Base-by-base conservation (phyloP, 2,329 filamentous ascomycete genomes). In the Neopestalotiopsis clavispora region DNA sequence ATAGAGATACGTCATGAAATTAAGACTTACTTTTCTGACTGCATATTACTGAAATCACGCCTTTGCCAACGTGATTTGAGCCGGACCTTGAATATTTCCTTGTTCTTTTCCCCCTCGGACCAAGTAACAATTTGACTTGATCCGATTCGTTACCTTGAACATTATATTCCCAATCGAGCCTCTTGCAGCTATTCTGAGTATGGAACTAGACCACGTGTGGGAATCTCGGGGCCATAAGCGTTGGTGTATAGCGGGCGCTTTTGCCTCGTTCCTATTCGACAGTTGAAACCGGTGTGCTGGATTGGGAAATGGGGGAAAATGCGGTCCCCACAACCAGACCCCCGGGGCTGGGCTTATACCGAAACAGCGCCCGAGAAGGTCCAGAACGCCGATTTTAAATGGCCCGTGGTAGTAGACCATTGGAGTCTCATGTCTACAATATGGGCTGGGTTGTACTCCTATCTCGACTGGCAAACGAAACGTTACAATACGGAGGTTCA, bases 191-290 rank as follows among this genome's bases (percentile, higher is more conserved):
- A 49, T 20, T 14, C 20, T n/a, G 5, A 17, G 9, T 9, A n/a
- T 17, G 45, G 17, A 23, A 20, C 45, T 20, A 20, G 45, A 20
- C 20, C 17, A n/a, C 17, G 20, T 52, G 45, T 17, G 45, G 45
- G 42, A 9, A 52, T 52, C 34, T 52, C 3, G n/a, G 45, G n/a
- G 6, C 9, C 45, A 52, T 7, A 20, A 52, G 20, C n/a, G 45
- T 20, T n/a, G 42, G 45, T n/a, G 17, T 52, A 12, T 49, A 52
- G 45, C 45, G 45, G 45, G 45, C 45, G 17, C 20, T n/a, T 10
- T 7, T 38, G 7, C 4, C 6, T 30, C 12, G n/a, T 59, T 59
- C 57, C 58, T 61, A 70, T 72, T 69, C 66, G 67, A 69, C 67
- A 62, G 68, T 17, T 49, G 34, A 58, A 60, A 60, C 64, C 71